Evolutionary conservation across 345 rosid species (phyloP).

Genomic region (Pistacia vera): DNA sequence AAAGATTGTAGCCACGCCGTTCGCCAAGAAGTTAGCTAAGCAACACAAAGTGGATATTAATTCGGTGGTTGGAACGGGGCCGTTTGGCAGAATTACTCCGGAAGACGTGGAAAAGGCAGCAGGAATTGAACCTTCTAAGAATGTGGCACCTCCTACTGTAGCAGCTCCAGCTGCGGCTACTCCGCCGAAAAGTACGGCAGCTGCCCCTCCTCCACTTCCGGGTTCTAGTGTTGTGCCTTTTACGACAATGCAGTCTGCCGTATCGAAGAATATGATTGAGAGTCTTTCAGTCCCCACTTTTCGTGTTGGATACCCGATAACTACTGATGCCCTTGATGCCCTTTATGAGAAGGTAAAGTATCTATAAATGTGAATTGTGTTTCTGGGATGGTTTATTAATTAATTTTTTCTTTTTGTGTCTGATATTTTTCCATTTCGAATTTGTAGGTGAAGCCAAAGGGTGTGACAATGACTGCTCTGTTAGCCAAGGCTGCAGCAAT

Average conservation of each 20-base stretch:
- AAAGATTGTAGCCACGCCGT: slow-evolving; percentile 72
- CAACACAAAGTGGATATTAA: slow-evolving; percentile 79
- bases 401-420: neutral
- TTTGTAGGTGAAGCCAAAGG: slow-evolving; percentile 85
- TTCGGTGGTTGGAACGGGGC: slow-evolving; percentile 75
- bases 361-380: neutral
- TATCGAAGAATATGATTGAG: slow-evolving; percentile 83
- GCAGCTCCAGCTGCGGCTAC: slow-evolving; percentile 30
- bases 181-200: slow-evolving; percentile 36
- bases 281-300: slow-evolving; percentile 90
- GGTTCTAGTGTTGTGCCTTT: slow-evolving; percentile 82
- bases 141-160: slow-evolving; percentile 26
- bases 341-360: slow-evolving; percentile 72
- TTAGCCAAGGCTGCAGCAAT: slow-evolving; percentile 95
- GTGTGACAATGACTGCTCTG: slow-evolving; percentile 93
- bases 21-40: slow-evolving; percentile 88
- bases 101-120: slow-evolving; percentile 82
- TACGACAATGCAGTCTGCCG: slow-evolving; percentile 87
- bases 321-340: slow-evolving; percentile 82
- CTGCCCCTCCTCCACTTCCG: slow-evolving; percentile 50
- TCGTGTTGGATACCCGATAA: slow-evolving; percentile 87
- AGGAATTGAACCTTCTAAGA: slow-evolving; percentile 64
- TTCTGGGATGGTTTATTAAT: neutral
- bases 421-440: neutral
- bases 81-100: slow-evolving; percentile 76